Evolutionary conservation across 176 grass and related monocot species (phyloP), one percentile per base, ranked within the genome.

Genomic region (Bonia amplexicaulis): DNA sequence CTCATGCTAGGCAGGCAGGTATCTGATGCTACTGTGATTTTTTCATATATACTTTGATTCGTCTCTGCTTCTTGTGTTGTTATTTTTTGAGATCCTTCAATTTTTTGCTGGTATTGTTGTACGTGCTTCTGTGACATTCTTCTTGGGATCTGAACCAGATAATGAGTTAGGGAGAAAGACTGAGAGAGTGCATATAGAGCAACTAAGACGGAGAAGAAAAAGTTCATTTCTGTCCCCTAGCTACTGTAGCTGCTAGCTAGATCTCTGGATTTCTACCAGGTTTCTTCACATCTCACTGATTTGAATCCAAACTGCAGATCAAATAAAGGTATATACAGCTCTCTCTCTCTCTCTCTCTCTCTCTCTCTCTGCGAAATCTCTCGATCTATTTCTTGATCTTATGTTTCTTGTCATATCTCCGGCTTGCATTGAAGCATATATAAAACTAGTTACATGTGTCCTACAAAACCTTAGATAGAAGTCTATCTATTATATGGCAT

Each of bases 81-180:
- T 76, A 3, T 22, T 53, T 46, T 6, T 62, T 31, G 0, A 41
- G 62, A 54, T 74, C 39, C 12, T 80, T 23, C 1, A 42, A 8
- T 13, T 14, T 54, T 4, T 25, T 78, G 16, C 31, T 35, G 15
- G 6, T 75, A 2, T 46, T 69, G 6, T 54, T 61, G 40, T 79
- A 25, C 61, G 60, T 83, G 49, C 44, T 48, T 57, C 6, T 59
- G 49, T 77, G 59, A 87, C 84, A 87, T 90, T 84, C 85, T 87
- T 80, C 84, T 91, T 69, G 89, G 89, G 89, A 91, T 91, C 80
- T 80, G 89, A 80, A 83, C 85, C 69, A 87, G 89, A 47, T 44
- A 87, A 64, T 54, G 80, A 87, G 67, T 77, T 84, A 63, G 60
- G 20, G 6, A 64, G 72, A 26, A 35, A 48, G 22, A 62, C 31